phyloP scores from a whole-genome alignment of 2,329 filamentous ascomycete genomes.

The Elsinoe australis region DNA sequence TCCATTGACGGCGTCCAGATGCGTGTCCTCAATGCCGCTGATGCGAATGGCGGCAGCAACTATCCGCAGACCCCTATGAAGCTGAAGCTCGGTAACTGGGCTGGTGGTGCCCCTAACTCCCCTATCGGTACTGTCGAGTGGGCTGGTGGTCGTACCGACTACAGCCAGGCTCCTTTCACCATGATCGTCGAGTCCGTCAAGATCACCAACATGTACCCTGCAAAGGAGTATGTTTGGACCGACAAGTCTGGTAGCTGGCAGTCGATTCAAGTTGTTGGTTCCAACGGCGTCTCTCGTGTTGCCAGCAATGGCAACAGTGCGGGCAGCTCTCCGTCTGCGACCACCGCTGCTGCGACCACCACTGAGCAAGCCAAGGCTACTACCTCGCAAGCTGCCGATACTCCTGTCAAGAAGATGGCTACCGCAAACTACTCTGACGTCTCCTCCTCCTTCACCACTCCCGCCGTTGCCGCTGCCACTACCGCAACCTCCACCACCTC shows the following conservation, averaged over 20 bases:
- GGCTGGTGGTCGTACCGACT: constrained; percentile 54
- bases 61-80: constrained; percentile 74
- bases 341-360: neutral
- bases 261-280: constrained; percentile 49
- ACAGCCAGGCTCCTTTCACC: constrained; percentile 41
- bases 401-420: constrained; percentile 3
- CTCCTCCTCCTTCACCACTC: neutral
- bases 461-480: neutral
- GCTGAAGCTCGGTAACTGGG: constrained; percentile 48
- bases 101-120: constrained; percentile 41
- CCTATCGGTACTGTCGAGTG: constrained; percentile 56
- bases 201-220: constrained; percentile 47
- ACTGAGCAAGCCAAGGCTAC: no score
- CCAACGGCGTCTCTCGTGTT: neutral
- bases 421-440: neutral
- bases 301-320: neutral
- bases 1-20: constrained; percentile 61
- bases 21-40: constrained; percentile 60
- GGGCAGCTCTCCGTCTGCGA: neutral
- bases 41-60: constrained; percentile 59
- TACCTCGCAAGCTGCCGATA: no score
- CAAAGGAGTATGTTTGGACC: constrained; percentile 43
- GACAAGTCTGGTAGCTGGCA: constrained; percentile 42
- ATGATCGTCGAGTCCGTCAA: constrained; percentile 47
- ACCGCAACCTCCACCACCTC: neutral